Evolutionary conservation across 176 grass and related monocot genomes (phyloP), one percentile per base, ranked within the genome.

Genomic region (Microstegium vimineum): DNA sequence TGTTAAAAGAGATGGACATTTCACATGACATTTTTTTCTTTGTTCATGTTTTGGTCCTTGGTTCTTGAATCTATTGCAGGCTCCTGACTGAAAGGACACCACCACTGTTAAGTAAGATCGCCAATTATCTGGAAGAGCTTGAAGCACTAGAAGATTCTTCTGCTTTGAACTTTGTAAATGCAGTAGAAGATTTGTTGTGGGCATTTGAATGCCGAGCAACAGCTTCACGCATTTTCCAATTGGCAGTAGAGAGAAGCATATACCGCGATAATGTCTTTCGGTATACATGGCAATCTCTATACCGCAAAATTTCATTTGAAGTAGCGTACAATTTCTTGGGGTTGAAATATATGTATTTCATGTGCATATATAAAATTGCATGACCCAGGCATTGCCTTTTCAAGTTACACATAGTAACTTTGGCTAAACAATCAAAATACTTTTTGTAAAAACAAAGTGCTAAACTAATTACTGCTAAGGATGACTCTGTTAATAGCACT

Each of bases 151-250:
- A 91, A 81, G 95, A 93, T 86, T 78, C 88, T 77, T 88, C 92
- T 86, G 71, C 86, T 36, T 89, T 94, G 65, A 94, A 98, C 77
- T 94, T 98, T 88, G 92, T 98, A 78, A 98, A 98, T 93, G 95
- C 95, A 80, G 52, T 98, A 74, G 90, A 89, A 84, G 92, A 98
- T 66, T 84, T 98, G 56, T 63, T 94, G 52, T 98, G 95, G 95
- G 86, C 95, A 78, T 98, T 94, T 90, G 92, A 98, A 68, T 71
- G 91, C 83, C 76, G 92, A 52, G 90, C 90, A 65, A 98, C 90
- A 75, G 95, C 95, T 72, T 91, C 86, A 37, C 90, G 89, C 82
- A 93, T 98, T 83, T 98, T 94, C 79, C 92, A 98, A 64, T 46
- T 98, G 75, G 95, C 95, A 85, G 86, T 90, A 69, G 90, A 90